These are phyloP conservation scores for Helicosporidium sp. DNA, from an alignment of 139 green algal species.

Conservation along the genomic window DNA sequence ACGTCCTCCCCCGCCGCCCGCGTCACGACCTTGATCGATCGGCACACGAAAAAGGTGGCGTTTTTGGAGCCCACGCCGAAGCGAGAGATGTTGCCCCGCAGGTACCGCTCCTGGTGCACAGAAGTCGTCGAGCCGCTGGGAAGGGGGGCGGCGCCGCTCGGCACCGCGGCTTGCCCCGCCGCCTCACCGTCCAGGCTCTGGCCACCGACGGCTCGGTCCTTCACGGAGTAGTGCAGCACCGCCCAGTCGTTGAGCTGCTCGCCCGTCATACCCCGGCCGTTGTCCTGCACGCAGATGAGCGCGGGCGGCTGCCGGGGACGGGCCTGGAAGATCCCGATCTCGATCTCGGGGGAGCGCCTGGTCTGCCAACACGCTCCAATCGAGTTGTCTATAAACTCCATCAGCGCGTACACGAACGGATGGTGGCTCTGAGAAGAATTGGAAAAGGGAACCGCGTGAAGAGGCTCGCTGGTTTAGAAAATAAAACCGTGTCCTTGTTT, in stretches of 20 bases:
- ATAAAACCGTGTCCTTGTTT: neutral
- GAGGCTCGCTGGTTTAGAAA: neutral
- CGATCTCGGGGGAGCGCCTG: no score
- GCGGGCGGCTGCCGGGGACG: no score
- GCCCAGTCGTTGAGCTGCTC: slow-evolving; percentile 51
- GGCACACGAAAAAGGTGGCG: slow-evolving; percentile 56
- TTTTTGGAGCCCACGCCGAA: slow-evolving; percentile 68
- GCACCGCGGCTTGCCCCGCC: neutral
- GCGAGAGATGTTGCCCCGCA: slow-evolving; percentile 52
- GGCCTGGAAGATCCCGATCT: no score
- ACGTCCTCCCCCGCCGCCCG: slow-evolving; percentile 11
- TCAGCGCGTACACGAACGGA: slow-evolving; percentile 55
- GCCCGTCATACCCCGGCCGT: slow-evolving; percentile 45
- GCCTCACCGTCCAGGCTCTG: slow-evolving; percentile 1
- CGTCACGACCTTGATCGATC: slow-evolving; percentile 41
- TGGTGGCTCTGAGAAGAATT: slow-evolving; percentile 24
- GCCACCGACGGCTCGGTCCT: slow-evolving; percentile 40
- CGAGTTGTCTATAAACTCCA: slow-evolving; percentile 64
- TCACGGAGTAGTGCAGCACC: slow-evolving; percentile 66
- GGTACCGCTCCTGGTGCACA: no score
- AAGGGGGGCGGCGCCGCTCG: no score
- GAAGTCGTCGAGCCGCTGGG: no score
- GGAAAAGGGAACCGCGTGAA: neutral
- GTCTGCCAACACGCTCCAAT: no score
- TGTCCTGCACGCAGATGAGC: slow-evolving; percentile 47